Evolutionary conservation across 148 eudicot species (phyloP), one percentile per base, ranked within the genome.

Genomic region (Polygonum maritimum): DNA sequence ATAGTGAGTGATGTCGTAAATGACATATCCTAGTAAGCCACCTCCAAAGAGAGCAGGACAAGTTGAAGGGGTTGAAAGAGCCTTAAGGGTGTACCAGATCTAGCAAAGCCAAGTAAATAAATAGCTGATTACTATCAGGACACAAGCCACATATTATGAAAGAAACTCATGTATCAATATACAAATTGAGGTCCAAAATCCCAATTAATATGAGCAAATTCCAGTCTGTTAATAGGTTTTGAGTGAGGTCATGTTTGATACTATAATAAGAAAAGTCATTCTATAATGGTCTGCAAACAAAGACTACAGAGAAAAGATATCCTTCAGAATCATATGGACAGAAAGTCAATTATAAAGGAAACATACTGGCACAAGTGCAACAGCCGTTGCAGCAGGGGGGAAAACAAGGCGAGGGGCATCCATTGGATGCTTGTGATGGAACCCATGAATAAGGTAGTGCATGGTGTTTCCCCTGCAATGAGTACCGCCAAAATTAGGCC

Each of bases 1-100:
- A 75, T 89, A 89, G 86, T 89, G 92, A 76, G 92, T 89, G 44
- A 85, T 80, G 54, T 89, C 92, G 69, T 89, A 89, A 76, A 85
- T 81, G 57, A 87, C 90, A 77, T 89, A 89, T 40, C 92, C 90
- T 22, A 87, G 62, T 74, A 89, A 74, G 70, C 79, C 81, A 26
- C 92, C 92, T 76, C 85, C 92, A 76, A 84, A 84, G 73, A 85
- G 36, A 75, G 87, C 90, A 49, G 92, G 90, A 69, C 89, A 49
- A 13, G 76, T 73, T 13, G 87, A 57, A 38, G 90, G 85, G 47
- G 90, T 80, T 15, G 90, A 48, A 14, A 85, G 1, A 16, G 84
- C 80, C 76, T 77, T 80, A 19, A 87, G 48, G 58, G 80, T 21
- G 75, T 81, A 83, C 85, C 87, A 89, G 75, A 89, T 74, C 92